Base-by-base conservation (phyloP, 1,139 yeast genomes). In the Candida tetrigidarum region DNA sequence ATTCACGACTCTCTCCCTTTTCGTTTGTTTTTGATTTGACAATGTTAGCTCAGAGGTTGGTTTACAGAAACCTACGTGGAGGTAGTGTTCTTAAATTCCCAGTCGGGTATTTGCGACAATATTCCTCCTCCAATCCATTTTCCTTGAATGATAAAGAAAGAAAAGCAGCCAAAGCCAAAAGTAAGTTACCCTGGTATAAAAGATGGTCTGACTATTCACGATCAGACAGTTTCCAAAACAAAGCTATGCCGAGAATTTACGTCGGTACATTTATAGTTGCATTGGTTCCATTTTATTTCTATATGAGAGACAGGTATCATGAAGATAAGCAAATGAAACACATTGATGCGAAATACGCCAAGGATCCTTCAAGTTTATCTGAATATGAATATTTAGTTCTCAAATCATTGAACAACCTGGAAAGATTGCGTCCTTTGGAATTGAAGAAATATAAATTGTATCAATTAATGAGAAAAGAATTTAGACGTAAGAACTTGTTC, bases 351-450 rank as follows among this genome's bases (percentile, higher is more conserved):
- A 75, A 76, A 55, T 73, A 74, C 45, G 66, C 61, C 4, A 62
- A 60, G 1, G 75, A 69, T 44, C 70, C 78, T 8, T 53, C 60
- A 10, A 57, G 63, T 16, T 65, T 80, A 36, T 74, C 77, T 42
- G 92, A 86, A 55, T 86, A 83, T 58, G 89, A 86, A 54, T 69
- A 67, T 43, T 64, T 86, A 49, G 77, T 84, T 57, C 64, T 84
- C 50, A 83, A 85, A 58, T 83, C 78, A 37, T 59, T 78, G 42
- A 66, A 72, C 44, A 69, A 68, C 15, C 44, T 42, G 19, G 83
- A 78, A 5, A 74, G 69, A 45, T 62, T 81, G 47, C 74, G 83
- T 56, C 80, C 83, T 2, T 71, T 81, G 55, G 88, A 83, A 57
- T 72, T 70, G 46, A 67, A 76, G 57, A 81, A 80, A 60, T 71